Conservation (phyloP, 2,329 filamentous ascomycete genomes). For the Aspergillus texensis region DNA sequence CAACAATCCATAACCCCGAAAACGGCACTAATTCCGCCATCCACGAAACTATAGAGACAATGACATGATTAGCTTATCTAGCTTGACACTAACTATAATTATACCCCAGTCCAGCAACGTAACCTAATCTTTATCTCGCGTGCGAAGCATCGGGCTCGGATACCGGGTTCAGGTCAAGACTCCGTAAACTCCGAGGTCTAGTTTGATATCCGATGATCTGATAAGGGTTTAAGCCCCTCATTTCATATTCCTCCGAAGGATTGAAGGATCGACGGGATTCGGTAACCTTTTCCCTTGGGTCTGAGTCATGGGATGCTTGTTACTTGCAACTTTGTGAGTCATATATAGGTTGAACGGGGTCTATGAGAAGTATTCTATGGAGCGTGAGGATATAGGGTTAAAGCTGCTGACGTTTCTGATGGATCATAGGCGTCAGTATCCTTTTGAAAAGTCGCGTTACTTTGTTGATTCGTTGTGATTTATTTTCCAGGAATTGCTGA, state of each 20-base stretch:
- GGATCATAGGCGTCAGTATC: background rate
- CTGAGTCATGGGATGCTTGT: background rate
- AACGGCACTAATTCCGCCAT: background rate
- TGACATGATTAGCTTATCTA: background rate
- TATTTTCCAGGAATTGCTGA: too few relatives aligned
- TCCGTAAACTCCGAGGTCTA: background rate
- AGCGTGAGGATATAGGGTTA: background rate
- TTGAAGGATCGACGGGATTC: background rate
- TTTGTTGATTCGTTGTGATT: too few relatives aligned
- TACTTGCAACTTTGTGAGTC: background rate
- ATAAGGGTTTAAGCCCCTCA: constrained; percentile 4
- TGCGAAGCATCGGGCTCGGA: constrained; percentile 4
- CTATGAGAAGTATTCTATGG: background rate
- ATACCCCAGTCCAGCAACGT: background rate
- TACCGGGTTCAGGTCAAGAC: constrained; percentile 4
- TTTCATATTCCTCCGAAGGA: background rate
- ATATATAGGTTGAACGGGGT: background rate
- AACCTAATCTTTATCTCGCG: background rate
- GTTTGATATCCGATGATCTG: background rate
- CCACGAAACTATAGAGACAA: background rate
- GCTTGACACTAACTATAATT: background rate
- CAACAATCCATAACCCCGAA: background rate
- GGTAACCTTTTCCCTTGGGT: background rate
- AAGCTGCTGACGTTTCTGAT: background rate
- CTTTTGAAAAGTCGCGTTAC: too few relatives aligned